Evolutionary conservation across 2,329 filamentous ascomycete genomes (phyloP).

Genomic region (Pyrenochaeta sp.): DNA sequence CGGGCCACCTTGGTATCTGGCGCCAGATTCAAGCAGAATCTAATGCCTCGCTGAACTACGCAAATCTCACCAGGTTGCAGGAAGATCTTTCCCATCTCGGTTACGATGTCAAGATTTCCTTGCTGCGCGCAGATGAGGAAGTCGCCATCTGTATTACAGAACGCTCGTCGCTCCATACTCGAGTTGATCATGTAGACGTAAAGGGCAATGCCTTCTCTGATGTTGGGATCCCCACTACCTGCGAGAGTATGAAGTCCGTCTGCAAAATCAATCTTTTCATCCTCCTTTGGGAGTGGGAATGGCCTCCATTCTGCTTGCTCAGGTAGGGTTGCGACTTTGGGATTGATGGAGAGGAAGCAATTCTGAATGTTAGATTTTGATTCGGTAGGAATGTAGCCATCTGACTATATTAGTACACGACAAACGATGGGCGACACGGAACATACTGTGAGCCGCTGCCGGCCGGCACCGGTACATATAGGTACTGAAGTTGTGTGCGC

Average conservation of each 20-base stretch:
- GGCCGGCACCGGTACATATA: conserved; percentile 57
- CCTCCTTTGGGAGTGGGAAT: conserved; percentile 49
- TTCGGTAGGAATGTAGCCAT: conserved; percentile 36
- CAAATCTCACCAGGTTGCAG: conserved; percentile 52
- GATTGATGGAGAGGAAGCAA: conserved; percentile 59
- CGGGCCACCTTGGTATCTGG: conserved; percentile 44
- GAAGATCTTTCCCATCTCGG: conserved; percentile 51
- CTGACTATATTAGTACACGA: conserved; percentile 10
- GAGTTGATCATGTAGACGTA: conserved; percentile 60
- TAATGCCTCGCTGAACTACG: conserved; percentile 52
- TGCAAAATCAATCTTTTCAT: conserved; percentile 56
- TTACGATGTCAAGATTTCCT: conserved; percentile 49
- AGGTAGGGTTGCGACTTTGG: conserved; percentile 57
- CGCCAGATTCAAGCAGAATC: conserved; percentile 47
- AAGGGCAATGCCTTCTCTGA: conserved; percentile 59
- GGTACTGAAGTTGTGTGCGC: conserved; percentile 53
- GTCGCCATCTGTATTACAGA: conserved; percentile 55
- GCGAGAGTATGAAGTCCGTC: conserved; percentile 60
- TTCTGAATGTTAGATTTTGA: conserved; percentile 48
- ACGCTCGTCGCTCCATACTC: conserved; percentile 57
- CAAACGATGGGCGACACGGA: no score
- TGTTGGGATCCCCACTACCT: conserved; percentile 61
- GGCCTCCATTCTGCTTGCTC: conserved; percentile 61
- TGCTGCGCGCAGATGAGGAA: conserved; percentile 49
- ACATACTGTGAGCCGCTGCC: conserved; percentile 53